phyloP scores from a whole-genome alignment of 2,329 filamentous ascomycete species.

The Colletotrichum limetticola region DNA sequence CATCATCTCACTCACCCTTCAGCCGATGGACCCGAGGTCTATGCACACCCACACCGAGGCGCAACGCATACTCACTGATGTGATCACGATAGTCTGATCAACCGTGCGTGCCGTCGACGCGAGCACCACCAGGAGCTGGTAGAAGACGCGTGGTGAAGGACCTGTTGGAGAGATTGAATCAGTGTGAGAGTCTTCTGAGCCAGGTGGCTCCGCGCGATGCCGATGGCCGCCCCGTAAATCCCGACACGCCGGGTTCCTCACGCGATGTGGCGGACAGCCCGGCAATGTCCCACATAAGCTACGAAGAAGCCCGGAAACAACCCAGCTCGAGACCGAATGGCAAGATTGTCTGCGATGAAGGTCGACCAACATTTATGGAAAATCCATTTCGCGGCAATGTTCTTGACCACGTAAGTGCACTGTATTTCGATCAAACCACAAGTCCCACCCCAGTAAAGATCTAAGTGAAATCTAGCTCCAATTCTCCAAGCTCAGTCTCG shows the following conservation, averaged over 20 bases:
- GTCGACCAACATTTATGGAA: slow-evolving; percentile 66
- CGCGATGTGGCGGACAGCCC: slow-evolving; percentile 4
- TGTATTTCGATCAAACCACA: background rate
- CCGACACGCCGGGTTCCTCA: background rate
- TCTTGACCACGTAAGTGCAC: slow-evolving; percentile 62
- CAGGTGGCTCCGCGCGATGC: slow-evolving; percentile 22
- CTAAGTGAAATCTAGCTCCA: slow-evolving; percentile 6
- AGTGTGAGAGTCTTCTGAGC: slow-evolving; percentile 24
- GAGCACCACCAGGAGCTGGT: slow-evolving; percentile 19
- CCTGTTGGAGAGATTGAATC: slow-evolving; percentile 18
- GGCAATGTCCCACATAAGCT: slow-evolving; percentile 17
- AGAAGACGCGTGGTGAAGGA: slow-evolving; percentile 19
- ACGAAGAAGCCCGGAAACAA: slow-evolving; percentile 20
- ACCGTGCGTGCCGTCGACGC: slow-evolving; percentile 18
- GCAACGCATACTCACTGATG: slow-evolving; percentile 55
- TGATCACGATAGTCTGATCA: slow-evolving; percentile 56
- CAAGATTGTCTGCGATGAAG: slow-evolving; percentile 65
- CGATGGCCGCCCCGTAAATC: background rate
- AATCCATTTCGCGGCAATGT: slow-evolving; percentile 63
- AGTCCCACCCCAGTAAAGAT: background rate
- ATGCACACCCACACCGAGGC: background rate
- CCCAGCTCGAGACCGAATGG: slow-evolving; percentile 41
- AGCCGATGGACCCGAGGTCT: slow-evolving; percentile 2
- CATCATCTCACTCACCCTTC: background rate
- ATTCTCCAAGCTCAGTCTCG: slow-evolving; percentile 3